phyloP scores from a whole-genome alignment of 306 rosid genomes.

The Medicago arabica region DNA sequence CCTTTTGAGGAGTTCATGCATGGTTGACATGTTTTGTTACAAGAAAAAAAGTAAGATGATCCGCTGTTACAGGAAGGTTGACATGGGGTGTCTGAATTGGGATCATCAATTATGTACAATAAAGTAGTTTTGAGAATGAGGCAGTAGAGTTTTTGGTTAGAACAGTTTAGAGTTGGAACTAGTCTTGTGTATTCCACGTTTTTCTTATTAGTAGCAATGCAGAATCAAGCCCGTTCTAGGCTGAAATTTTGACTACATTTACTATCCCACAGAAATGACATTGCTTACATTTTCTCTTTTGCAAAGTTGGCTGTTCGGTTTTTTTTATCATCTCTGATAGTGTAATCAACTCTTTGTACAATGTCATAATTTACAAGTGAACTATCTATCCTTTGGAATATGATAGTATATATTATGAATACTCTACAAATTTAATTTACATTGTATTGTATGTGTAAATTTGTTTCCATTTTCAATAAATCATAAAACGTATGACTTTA shows the following conservation, averaged over 20 bases:
- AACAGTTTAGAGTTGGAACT: constrained; percentile 48
- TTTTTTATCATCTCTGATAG: background rate
- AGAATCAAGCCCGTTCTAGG: constrained; percentile 40
- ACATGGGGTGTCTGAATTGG: constrained; percentile 43
- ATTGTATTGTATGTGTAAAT: too few species aligned
- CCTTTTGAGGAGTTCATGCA: constrained; percentile 49
- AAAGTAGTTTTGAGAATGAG: constrained; percentile 52
- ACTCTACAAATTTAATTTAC: too few species aligned
- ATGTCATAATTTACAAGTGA: background rate
- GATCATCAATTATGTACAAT: constrained; percentile 46
- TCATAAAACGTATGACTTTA: too few species aligned
- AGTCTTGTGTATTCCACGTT: constrained; percentile 50
- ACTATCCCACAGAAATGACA: background rate
- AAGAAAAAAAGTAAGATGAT: constrained; percentile 45
- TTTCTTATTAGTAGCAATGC: constrained; percentile 43
- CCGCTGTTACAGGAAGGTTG: constrained; percentile 41
- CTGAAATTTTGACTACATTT: constrained; percentile 22
- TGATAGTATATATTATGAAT: too few species aligned
- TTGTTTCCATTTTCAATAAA: too few species aligned
- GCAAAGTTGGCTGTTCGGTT: background rate
- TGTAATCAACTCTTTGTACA: background rate
- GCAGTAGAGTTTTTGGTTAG: constrained; percentile 45
- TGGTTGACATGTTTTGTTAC: constrained; percentile 41
- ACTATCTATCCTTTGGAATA: background rate
- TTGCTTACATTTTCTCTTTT: constrained; percentile 17